Evolutionary conservation across 116 monocot genomes (phyloP).

Genomic region (Papilionanthe hybrid): DNA sequence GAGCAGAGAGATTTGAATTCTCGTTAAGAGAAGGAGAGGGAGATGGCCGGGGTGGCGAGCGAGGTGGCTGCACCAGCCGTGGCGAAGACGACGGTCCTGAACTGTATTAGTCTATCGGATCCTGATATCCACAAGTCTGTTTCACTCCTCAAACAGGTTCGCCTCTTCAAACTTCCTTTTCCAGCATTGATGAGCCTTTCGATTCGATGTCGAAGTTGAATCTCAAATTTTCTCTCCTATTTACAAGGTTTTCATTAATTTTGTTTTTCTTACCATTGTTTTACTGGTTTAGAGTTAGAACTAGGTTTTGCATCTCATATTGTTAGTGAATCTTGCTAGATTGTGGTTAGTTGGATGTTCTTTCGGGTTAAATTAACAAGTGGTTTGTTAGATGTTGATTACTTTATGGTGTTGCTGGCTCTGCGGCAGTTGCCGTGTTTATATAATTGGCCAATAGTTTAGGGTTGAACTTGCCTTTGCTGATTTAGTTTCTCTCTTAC

Average conservation of each 20-base stretch:
- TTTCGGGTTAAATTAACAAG: neutral
- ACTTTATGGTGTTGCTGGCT: no score
- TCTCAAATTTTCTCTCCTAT: neutral
- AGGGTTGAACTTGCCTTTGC: no score
- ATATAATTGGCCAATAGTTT: no score
- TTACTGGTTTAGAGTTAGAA: neutral
- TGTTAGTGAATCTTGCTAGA: neutral
- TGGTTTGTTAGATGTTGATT: no score
- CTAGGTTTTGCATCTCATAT: neutral
- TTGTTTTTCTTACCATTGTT: neutral
- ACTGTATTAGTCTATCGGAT: constrained; percentile 18
- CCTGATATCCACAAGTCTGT: constrained; percentile 18
- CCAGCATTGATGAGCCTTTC: neutral
- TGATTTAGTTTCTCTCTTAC: no score
- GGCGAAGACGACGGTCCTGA: constrained; percentile 4
- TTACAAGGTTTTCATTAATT: neutral
- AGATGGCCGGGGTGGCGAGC: neutral
- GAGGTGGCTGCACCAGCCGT: no score
- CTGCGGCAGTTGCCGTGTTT: no score
- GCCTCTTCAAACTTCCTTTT: neutral
- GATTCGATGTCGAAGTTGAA: neutral
- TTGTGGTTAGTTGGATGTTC: neutral
- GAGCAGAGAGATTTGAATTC: no score
- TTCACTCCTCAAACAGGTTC: constrained; percentile 20
- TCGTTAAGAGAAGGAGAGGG: neutral